Conservation (phyloP, 1,284 basidiomycete genomes). For the Tilletia setariae region DNA sequence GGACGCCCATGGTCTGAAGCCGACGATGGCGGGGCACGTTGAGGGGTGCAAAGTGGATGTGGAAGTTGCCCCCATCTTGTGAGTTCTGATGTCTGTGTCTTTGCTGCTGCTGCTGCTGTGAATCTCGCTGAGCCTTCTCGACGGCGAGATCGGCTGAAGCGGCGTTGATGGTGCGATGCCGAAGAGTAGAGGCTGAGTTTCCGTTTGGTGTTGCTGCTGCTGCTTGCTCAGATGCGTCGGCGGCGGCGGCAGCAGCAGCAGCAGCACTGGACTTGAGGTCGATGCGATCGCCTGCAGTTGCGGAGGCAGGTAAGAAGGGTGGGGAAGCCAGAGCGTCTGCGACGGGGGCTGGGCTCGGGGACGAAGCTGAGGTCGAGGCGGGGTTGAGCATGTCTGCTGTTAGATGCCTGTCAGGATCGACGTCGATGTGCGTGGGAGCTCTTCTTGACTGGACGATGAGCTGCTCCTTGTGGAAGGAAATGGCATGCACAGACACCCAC, state of each 20-base stretch:
- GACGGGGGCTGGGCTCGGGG: not conserved
- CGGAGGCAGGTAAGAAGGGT: not conserved
- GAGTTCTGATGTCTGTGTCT: not conserved
- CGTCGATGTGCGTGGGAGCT: too few species aligned
- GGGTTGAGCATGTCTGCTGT: too few species aligned
- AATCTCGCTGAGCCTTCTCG: not conserved
- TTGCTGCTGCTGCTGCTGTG: not conserved
- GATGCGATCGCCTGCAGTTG: constrained; percentile 6
- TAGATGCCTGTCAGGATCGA: too few species aligned
- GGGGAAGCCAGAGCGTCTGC: not conserved
- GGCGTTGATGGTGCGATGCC: not conserved
- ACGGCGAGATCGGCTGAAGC: not conserved
- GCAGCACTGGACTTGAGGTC: too few species aligned
- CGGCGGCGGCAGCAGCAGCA: not conserved
- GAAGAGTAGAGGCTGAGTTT: not conserved
- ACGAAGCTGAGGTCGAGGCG: too few species aligned
- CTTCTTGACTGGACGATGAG: too few species aligned
- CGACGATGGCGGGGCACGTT: constrained; percentile 43
- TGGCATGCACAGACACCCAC: too few species aligned
- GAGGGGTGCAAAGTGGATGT: constrained; percentile 39
- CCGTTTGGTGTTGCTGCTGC: not conserved
- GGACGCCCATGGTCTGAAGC: constrained; percentile 62
- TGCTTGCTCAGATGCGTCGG: not conserved
- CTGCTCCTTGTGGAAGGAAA: too few species aligned
- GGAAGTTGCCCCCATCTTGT: constrained; percentile 10